Evolutionary conservation across 2,329 filamentous ascomycete species (phyloP).

Genomic region (Boeremia exigua): DNA sequence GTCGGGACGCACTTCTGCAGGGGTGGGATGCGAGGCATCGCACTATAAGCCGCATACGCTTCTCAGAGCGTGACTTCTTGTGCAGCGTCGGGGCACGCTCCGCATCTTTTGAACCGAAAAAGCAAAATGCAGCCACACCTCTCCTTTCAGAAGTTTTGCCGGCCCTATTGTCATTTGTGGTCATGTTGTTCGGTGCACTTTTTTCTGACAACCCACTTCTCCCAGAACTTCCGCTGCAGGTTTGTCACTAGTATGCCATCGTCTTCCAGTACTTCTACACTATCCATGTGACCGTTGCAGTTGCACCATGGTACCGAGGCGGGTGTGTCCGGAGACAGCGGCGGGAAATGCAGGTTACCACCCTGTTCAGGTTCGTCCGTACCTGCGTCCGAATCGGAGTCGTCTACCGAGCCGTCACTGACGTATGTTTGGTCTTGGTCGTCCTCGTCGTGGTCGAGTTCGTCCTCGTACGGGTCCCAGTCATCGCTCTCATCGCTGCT

Average conservation of each 20-base stretch:
- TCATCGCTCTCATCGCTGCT: conserved; percentile 49
- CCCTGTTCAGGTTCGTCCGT: conserved; percentile 48
- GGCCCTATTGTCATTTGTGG: conserved; percentile 38
- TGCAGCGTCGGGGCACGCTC: conserved; percentile 13
- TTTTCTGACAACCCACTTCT: conserved; percentile 60
- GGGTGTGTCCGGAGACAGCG: conserved; percentile 54
- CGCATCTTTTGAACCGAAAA: not conserved
- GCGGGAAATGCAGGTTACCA: conserved; percentile 54
- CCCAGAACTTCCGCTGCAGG: conserved; percentile 61
- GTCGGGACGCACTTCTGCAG: conserved; percentile 15
- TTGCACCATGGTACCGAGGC: conserved; percentile 55
- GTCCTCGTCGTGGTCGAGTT: conserved; percentile 31
- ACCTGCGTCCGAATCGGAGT: conserved; percentile 42
- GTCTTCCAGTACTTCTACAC: conserved; percentile 56
- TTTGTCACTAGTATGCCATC: conserved; percentile 56
- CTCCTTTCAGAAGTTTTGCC: not conserved
- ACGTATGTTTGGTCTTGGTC: conserved; percentile 42
- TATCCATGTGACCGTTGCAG: conserved; percentile 51
- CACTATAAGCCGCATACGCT: conserved; percentile 21
- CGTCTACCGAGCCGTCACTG: conserved; percentile 42
- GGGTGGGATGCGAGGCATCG: conserved; percentile 22
- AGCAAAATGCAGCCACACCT: not conserved
- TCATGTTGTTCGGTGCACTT: conserved; percentile 52
- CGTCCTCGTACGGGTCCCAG: conserved; percentile 44
- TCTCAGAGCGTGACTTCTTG: conserved; percentile 19